Evolutionary conservation across 2,329 filamentous ascomycete species (phyloP).

Genomic region (Scedosporium dehoogii): DNA sequence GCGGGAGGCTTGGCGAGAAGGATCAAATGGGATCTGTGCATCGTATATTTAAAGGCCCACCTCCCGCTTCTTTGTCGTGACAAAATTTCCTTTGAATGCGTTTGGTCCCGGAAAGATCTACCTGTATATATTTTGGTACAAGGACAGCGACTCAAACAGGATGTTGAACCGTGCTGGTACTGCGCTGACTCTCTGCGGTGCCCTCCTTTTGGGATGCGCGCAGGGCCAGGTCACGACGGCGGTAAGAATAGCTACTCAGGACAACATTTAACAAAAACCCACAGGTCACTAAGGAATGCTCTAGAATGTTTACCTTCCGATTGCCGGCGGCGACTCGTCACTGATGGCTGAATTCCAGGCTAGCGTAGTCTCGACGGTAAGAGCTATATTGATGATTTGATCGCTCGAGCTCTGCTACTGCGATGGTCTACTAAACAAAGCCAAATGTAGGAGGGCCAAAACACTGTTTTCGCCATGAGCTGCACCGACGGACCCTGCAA

Average conservation of each 20-base stretch:
- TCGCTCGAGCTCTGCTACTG: background rate
- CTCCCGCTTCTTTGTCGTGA: too few species aligned
- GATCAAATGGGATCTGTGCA: too few species aligned
- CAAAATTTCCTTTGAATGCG: too few species aligned
- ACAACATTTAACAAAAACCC: background rate
- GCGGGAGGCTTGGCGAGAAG: too few species aligned
- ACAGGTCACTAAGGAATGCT: too few species aligned
- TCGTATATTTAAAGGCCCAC: too few species aligned
- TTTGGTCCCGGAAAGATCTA: too few species aligned
- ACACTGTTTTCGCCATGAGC: slow-evolving; percentile 4
- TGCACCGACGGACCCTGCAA: slow-evolving; percentile 6
- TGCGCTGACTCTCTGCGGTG: background rate
- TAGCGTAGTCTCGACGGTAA: background rate
- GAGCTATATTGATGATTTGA: background rate
- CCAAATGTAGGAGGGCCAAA: slow-evolving; percentile 1
- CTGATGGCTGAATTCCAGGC: background rate
- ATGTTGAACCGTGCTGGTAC: background rate
- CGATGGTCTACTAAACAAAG: background rate
- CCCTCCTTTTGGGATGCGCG: background rate
- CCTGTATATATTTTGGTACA: too few species aligned
- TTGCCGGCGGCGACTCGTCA: background rate
- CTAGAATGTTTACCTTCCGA: background rate
- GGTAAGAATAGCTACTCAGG: background rate
- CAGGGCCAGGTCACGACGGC: background rate
- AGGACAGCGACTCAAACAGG: background rate